Base-by-base conservation (phyloP, 306 rosid species). In the Vigna nakashimae region DNA sequence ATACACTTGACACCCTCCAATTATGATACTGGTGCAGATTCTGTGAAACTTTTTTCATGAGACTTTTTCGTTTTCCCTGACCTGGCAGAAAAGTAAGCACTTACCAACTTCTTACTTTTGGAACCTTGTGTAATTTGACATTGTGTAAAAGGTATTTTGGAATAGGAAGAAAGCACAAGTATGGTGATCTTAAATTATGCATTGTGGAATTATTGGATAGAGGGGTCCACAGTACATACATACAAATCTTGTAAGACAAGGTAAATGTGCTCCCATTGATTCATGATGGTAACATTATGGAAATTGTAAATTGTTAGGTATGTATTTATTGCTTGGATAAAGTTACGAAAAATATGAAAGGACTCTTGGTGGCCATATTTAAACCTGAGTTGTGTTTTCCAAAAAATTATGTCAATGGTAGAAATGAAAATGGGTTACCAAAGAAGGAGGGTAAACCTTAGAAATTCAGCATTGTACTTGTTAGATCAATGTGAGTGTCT, bases 51-150 rank as follows among this genome's bases (percentile, higher is more conserved):
- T 52, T 18, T 30, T 67, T 26, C 42, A 5, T 30, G 10, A 48
- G 20, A 30, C 1, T 0, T 20, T 71, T 52, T 53, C 18, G 15
- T 28, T 43, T 79, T 40, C 57, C 58, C 8, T 81, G 26, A 46
- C 77, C 69, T 73, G 55, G 55, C 48, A 52, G 74, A 83, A 79
- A 87, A 77, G 86, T 63, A 75, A 82, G 82, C 78, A 60, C 64
- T 80, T 82, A 80, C 89, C 91, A 90, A 85, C 87, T 84, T 51
- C 67, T 69, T 74, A 85, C 86, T 80, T 89, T 86, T 42, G 73
- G 83, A 56, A 84, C 86, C 81, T 50, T 16, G 6, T 11, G 69
- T 73, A 76, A 83, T 86, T 87, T 87, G 87, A 76, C 82, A 55
- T 82, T 70, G 80, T 69, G 67, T 16, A 7, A 56, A 84, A 79